Conservation (phyloP, 2,329 filamentous ascomycete species). For the Chrysoporthe cubensis region DNA sequence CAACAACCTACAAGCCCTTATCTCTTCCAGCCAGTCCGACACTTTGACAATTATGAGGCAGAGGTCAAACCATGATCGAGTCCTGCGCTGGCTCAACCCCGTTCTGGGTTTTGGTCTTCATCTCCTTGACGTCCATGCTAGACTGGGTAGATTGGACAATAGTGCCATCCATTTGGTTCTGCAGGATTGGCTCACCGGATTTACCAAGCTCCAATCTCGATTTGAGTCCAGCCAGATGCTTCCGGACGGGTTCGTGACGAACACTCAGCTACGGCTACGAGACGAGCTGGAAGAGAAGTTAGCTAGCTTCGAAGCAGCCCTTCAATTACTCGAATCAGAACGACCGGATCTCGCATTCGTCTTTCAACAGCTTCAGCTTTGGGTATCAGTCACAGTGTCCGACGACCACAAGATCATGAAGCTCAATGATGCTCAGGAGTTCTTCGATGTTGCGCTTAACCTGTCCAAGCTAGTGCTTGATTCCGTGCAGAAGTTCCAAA, state of each 20-base stretch:
- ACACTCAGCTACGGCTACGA: constrained; percentile 40
- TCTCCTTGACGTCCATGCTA: constrained; percentile 68
- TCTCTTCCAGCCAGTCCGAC: constrained; percentile 30
- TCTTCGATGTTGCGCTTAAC: constrained; percentile 63
- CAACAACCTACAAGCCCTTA: constrained; percentile 42
- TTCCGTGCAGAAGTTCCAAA: constrained; percentile 73
- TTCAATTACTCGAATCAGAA: constrained; percentile 42
- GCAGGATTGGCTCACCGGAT: constrained; percentile 51
- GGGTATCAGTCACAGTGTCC: constrained; percentile 50
- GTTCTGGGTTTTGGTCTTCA: constrained; percentile 67
- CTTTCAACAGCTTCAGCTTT: constrained; percentile 67
- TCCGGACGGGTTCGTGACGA: constrained; percentile 54
- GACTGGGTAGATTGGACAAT: constrained; percentile 61
- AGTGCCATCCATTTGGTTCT: constrained; percentile 50
- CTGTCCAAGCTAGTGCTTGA: constrained; percentile 79
- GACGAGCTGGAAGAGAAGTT: constrained; percentile 43
- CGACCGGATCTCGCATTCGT: constrained; percentile 67
- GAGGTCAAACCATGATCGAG: constrained; percentile 35
- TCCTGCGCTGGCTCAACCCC: constrained; percentile 65
- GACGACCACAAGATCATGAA: constrained; percentile 26
- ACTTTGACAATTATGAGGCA: constrained; percentile 31
- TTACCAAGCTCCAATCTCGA: constrained; percentile 48
- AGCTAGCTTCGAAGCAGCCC: constrained; percentile 46
- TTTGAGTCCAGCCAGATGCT: constrained; percentile 51
- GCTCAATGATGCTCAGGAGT: constrained; percentile 41